Evolutionary conservation across 2,329 filamentous ascomycete species (phyloP).

Genomic region (Clonostachys sp.): DNA sequence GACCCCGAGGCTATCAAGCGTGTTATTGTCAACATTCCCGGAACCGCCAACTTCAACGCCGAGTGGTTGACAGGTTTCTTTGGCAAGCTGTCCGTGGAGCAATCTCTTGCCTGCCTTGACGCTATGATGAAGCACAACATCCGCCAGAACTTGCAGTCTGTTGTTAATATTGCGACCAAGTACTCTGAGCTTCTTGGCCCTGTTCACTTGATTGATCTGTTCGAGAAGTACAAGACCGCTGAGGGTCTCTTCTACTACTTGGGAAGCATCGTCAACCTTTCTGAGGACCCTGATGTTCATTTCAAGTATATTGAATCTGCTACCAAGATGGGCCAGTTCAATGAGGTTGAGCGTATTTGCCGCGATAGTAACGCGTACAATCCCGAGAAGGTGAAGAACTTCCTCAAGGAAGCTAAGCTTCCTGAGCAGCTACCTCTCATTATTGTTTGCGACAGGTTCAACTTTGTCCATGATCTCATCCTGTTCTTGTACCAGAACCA

Average conservation of each 20-base stretch:
- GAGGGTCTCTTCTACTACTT: conserved; percentile 98
- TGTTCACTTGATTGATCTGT: conserved; percentile 82
- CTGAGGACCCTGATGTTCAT: conserved; percentile 89
- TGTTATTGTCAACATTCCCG: conserved; percentile 76
- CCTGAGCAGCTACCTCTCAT: conserved; percentile 93
- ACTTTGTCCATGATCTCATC: conserved; percentile 95
- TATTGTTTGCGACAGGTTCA: conserved; percentile 98
- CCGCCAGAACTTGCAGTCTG: conserved; percentile 90
- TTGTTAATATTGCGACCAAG: conserved; percentile 94
- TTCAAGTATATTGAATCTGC: conserved; percentile 99
- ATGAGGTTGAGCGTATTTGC: conserved; percentile 95
- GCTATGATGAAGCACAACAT: conserved; percentile 97
- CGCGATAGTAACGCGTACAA: conserved; percentile 89
- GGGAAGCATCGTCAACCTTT: conserved; percentile 95
- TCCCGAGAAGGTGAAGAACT: conserved; percentile 97
- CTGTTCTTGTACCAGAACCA: conserved; percentile 98
- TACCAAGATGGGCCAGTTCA: conserved; percentile 87
- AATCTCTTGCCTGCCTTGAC: conserved; percentile 88
- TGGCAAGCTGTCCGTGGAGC: conserved; percentile 89
- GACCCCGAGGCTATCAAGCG: conserved; percentile 88
- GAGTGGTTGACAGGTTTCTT: conserved; percentile 95
- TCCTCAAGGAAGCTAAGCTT: conserved; percentile 92
- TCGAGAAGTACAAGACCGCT: conserved; percentile 96
- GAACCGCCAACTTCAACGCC: conserved; percentile 77
- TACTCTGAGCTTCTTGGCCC: conserved; percentile 93